Evolutionary conservation across 305 asterid genomes (phyloP).

Genomic region (Fraxinus sp.): DNA sequence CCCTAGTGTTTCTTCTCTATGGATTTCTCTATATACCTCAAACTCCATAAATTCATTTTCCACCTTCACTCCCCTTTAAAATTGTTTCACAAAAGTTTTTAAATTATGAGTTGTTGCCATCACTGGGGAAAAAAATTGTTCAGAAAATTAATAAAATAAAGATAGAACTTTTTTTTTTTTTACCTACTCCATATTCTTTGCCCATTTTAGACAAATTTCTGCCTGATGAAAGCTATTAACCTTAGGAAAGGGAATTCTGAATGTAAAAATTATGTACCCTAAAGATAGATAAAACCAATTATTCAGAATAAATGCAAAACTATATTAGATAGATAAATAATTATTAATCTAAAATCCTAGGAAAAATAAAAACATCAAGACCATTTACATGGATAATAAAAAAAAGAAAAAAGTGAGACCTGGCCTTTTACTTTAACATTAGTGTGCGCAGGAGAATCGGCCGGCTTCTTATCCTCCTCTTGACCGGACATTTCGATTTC

Average conservation of each 20-base stretch:
- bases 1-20: neutral
- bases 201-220: neutral
- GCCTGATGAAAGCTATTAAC: neutral
- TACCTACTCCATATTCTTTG: neutral
- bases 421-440: slow-evolving; percentile 6
- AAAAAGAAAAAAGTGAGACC: neutral
- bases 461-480: slow-evolving; percentile 28
- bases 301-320: neutral
- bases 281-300: neutral
- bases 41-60: neutral
- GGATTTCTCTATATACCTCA: neutral
- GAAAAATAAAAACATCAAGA: too few relatives aligned
- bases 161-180: too few relatives aligned
- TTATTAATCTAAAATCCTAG: neutral
- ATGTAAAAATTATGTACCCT: neutral
- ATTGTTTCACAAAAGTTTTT: neutral
- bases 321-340: neutral
- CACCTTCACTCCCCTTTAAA: neutral
- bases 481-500: slow-evolving; percentile 21
- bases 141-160: too few relatives aligned
- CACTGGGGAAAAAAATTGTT: too few relatives aligned
- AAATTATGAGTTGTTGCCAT: neutral
- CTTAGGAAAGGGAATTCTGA: neutral
- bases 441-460: slow-evolving; percentile 24
- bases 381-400: neutral